Base-by-base conservation (phyloP, 257 asterid species). In the Schizonepeta tenuifolia region DNA sequence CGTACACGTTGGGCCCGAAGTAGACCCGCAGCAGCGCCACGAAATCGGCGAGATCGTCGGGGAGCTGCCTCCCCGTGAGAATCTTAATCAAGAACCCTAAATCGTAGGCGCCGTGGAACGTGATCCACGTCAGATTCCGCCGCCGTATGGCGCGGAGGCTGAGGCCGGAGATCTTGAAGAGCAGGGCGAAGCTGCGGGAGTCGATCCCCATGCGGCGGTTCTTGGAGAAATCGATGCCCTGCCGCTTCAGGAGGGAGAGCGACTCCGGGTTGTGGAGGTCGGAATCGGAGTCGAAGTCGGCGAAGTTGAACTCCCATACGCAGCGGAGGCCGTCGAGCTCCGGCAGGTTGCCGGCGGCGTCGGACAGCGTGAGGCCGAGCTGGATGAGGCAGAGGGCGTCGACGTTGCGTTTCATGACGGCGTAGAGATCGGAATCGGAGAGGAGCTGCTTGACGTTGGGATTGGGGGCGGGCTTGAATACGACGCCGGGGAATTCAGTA, bases 221-320 rank as follows among this genome's bases (percentile, higher is more conserved):
- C 21, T 44, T 55, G 10, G 4, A 1, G 53, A 74, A 70, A 0
- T 28, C 17, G 7, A 81, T 72, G 0, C 78, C 78, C 14, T 74
- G 73, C 3, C 60, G n/a, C 41, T 14, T 2, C 10, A 74, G 72
- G 6, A 74, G 60, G 3, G 78, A 24, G 2, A 85, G 60, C 5
- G 90, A 74, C 0, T 22, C 59, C 0, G 54, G 77, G 22, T 81
- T 72, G 3, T 74, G 77, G 4, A 22, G 70, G 40, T 85, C 75
- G 1, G 51, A 18, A 0, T 50, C 56, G 3, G 14, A 47, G 20
- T 85, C 84, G 18, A 85, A 85, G 4, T 67, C 87, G 0, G 61
- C 13, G 12, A 82, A 82, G 7, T 82, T 85, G 60, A 85, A 82
- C 17, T 85, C 81, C 87, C 85, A 83, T 0, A 70, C 40, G 46